A percentile compares a stretch with the other conserved stretches of the same genome.
These are phyloP conservation scores for Hymenoscyphus repandus DNA, from an alignment of 2,329 filamentous ascomycete species.

Conservation along the genomic window DNA sequence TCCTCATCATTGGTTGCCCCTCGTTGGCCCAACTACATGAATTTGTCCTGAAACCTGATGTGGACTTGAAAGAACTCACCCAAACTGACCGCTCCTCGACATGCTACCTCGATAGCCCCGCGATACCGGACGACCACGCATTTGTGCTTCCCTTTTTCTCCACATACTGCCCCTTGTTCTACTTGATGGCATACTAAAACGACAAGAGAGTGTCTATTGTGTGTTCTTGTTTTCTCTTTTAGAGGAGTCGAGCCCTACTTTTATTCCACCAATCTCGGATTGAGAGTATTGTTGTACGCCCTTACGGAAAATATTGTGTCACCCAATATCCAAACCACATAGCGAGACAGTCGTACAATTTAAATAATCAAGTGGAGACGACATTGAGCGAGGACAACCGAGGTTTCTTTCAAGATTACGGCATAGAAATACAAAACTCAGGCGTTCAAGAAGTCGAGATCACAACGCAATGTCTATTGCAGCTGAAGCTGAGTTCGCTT, in stretches of 20 bases:
- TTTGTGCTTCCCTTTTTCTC: constrained; percentile 1
- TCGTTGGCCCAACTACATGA: no score
- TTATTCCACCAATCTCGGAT: no score
- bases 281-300: no score
- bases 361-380: no score
- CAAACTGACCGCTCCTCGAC: constrained; percentile 19
- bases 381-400: no score
- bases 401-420: no score
- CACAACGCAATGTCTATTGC: constrained; percentile 22
- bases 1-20: background rate
- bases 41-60: background rate
- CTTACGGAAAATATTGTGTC: no score
- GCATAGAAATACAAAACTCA: no score
- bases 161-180: constrained; percentile 5
- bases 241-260: no score
- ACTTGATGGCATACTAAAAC: constrained; percentile 15
- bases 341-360: no score
- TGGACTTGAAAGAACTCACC: background rate
- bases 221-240: constrained; percentile 13
- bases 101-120: constrained; percentile 27
- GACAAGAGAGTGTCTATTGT: constrained; percentile 14
- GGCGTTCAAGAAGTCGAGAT: no score
- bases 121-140: constrained; percentile 15
- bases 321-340: no score
- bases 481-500: constrained; percentile 19